These are phyloP conservation scores for Aspergillus funiculosus DNA, from an alignment of 495 filamentous ascomycete genomes.

Conservation along the genomic window DNA sequence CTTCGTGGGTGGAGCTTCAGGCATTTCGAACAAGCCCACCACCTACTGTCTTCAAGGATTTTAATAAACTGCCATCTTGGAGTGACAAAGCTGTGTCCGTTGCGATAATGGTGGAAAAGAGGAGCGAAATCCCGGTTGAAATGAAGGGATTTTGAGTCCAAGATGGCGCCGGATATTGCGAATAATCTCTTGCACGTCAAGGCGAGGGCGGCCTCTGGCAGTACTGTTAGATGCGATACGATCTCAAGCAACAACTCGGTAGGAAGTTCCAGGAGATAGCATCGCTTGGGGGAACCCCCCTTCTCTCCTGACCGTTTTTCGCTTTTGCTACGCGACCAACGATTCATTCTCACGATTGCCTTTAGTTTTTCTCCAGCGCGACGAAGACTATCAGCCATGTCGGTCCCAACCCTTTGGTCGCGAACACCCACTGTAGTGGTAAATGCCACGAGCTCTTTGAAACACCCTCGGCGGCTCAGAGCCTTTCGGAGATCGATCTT, in stretches of 20 bases:
- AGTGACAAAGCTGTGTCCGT: constrained; percentile 37
- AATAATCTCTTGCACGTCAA: constrained; percentile 42
- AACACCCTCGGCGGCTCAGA: constrained; percentile 9
- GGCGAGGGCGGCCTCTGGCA: constrained; percentile 40
- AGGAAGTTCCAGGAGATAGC: constrained; percentile 39
- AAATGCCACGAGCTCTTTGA: constrained; percentile 11
- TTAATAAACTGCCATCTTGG: constrained; percentile 41
- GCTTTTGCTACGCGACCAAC: constrained; percentile 22
- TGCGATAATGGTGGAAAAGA: constrained; percentile 42
- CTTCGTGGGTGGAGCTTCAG: constrained; percentile 40
- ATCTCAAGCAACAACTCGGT: constrained; percentile 42
- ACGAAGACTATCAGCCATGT: constrained; percentile 29
- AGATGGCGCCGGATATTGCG: constrained; percentile 31
- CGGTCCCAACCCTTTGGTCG: constrained; percentile 12
- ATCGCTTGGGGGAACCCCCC: constrained; percentile 22
- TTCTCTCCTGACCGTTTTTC: constrained; percentile 16
- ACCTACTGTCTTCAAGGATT: constrained; percentile 35
- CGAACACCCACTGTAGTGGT: constrained; percentile 17
- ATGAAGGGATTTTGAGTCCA: constrained; percentile 34
- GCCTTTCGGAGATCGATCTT: constrained; percentile 4
- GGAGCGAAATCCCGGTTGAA: constrained; percentile 44
- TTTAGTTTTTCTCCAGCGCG: constrained; percentile 34
- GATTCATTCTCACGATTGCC: constrained; percentile 29
- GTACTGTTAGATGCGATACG: constrained; percentile 32
- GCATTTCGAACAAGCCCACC: constrained; percentile 41